Percentiles rank a stretch among this genome's conserved stretches.
Conservation (phyloP, 1,139 yeast genomes). For the Kodamaea derodonti region DNA sequence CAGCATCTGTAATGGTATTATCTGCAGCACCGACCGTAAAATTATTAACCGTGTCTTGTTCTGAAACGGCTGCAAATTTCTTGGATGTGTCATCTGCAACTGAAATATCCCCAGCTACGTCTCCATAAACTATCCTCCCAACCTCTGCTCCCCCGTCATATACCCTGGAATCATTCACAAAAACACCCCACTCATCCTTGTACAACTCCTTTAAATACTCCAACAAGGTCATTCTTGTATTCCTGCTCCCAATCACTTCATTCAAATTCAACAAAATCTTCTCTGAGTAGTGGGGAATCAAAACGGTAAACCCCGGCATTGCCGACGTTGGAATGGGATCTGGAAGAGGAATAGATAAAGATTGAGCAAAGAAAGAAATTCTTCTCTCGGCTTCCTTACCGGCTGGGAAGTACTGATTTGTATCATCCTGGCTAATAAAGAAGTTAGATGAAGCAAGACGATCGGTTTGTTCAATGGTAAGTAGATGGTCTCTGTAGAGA, state of each 20-base stretch:
- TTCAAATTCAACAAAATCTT: slow-evolving; percentile 60
- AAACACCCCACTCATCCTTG: slow-evolving; percentile 72
- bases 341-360: slow-evolving; percentile 72
- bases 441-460: slow-evolving; percentile 65
- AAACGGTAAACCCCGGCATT: slow-evolving; percentile 81
- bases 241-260: slow-evolving; percentile 63
- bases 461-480: slow-evolving; percentile 70
- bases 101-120: no score
- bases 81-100: no score
- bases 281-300: slow-evolving; percentile 83
- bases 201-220: slow-evolving; percentile 72
- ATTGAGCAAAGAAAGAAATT: slow-evolving; percentile 84
- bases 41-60: no score
- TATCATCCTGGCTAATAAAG: slow-evolving; percentile 73
- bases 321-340: slow-evolving; percentile 67
- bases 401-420: slow-evolving; percentile 41
- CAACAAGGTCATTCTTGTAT: slow-evolving; percentile 61
- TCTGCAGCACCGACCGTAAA: no score
- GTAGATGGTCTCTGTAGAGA: slow-evolving; percentile 71
- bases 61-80: no score
- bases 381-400: slow-evolving; percentile 79
- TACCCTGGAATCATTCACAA: slow-evolving; percentile 53
- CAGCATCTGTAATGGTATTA: slow-evolving; percentile 2
- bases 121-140: no score
- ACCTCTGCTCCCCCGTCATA: no score